Base-by-base conservation (phyloP, 192 early-diverging fungal species). In the Podila minutissima region DNA sequence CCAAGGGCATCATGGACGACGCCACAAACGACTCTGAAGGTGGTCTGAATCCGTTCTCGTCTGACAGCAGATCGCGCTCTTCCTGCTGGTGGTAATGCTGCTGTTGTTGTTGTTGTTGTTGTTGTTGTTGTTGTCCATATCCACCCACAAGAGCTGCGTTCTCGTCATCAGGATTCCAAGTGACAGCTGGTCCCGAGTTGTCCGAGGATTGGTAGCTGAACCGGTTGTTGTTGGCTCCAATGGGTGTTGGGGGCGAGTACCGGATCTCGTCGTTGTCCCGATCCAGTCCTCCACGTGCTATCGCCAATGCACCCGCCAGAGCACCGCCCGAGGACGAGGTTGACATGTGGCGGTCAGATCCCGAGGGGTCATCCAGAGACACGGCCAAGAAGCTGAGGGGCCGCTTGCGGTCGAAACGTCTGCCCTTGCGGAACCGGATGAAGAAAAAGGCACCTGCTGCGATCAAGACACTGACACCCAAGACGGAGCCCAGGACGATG, bases 91-190 rank as follows among this genome's bases (percentile, higher is more conserved):
- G 62, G 24, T 38, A 0, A 46, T 51, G 22, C 57, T 50, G 59
- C 13, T 70, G 1, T 28, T 69, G 62, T 19, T 75, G 74, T 17
- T 75, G 74, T 26, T 62, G 63, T 19, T 50, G 59, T 7, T 70
- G 1, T 28, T 69, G 62, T 19, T 75, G 74, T 17, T 75, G 74
- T 26, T 62, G 63, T 19, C 62, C 35, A 5, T 63, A 64, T 10
- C 69, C 69, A 12, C 77, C 77, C 15, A 81, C 77, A 24, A 81
- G 63, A 0, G 66, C 37, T 6, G 77, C 61, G n/a, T 73, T 81
- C 66, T 81, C 77, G 32, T 81, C 77, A 46, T 81, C 77, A 66
- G 72, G 77, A 38, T 59, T 73, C 77, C 77, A 81, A 24, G 65
- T 69, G 6, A 28, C 51, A 4, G 75, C 64, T 3, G 59, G 31